These are phyloP conservation scores for Boletus pseudopeckii DNA, from an alignment of 768 basidiomycete genomes.

Conservation along the genomic window DNA sequence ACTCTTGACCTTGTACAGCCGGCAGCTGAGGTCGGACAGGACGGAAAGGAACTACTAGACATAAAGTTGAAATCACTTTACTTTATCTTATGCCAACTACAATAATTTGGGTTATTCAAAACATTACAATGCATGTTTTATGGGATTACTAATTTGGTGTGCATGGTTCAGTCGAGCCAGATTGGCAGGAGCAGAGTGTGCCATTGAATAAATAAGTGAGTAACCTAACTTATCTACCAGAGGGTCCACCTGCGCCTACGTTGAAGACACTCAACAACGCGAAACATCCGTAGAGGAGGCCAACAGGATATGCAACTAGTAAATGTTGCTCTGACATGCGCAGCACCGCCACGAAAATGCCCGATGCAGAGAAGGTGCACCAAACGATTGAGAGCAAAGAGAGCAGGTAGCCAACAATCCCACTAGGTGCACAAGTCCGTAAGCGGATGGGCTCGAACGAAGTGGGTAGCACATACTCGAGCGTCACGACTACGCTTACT, in stretches of 20 bases:
- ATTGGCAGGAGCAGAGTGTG: not conserved
- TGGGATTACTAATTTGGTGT: not conserved
- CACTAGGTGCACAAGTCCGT: slow-evolving; percentile 42
- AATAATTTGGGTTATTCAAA: not conserved
- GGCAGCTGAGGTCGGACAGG: slow-evolving; percentile 49
- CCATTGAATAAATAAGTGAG: slow-evolving; percentile 9
- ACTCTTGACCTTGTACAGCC: slow-evolving; percentile 71
- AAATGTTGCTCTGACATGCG: slow-evolving; percentile 94
- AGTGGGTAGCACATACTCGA: slow-evolving; percentile 64
- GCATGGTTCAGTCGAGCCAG: not conserved
- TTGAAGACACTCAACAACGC: slow-evolving; percentile 91
- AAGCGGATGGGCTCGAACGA: not conserved
- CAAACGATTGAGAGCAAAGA: slow-evolving; percentile 83
- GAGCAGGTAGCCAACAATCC: slow-evolving; percentile 79
- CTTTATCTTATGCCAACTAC: not conserved
- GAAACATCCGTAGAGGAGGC: slow-evolving; percentile 91
- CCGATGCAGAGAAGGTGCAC: slow-evolving; percentile 96
- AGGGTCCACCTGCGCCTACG: slow-evolving; percentile 37
- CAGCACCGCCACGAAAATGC: slow-evolving; percentile 92
- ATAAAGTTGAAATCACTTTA: not conserved
- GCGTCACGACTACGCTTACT: slow-evolving; percentile 78
- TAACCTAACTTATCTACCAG: slow-evolving; percentile 30
- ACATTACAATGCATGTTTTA: not conserved
- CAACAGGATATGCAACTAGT: slow-evolving; percentile 95
- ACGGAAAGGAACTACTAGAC: slow-evolving; percentile 14